Conservation (phyloP, 352 stramenopile genomes). For the Globisporangium perplexum region DNA sequence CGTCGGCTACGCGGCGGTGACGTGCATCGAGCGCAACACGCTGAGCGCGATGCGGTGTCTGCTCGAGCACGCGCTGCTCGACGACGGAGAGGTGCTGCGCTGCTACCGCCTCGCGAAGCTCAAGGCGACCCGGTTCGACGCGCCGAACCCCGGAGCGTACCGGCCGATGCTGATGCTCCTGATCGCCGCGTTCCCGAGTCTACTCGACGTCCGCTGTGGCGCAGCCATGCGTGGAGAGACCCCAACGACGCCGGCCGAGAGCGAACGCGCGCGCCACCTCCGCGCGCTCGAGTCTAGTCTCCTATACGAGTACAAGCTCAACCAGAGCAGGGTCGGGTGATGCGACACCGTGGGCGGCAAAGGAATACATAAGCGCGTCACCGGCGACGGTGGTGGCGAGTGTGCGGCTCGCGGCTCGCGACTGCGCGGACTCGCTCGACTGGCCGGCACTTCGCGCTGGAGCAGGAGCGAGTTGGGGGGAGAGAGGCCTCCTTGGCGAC, state of each 20-base stretch:
- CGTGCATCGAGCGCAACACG: conserved; percentile 39
- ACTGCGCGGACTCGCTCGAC: background rate
- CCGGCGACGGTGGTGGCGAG: no score
- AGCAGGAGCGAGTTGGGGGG: background rate
- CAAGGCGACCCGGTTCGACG: conserved; percentile 23
- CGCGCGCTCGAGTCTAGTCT: conserved; percentile 39
- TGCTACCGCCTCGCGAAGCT: conserved; percentile 29
- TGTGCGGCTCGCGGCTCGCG: no score
- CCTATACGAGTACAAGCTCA: conserved; percentile 45
- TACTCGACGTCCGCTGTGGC: conserved; percentile 20
- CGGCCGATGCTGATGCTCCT: conserved; percentile 35
- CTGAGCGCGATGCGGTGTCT: conserved; percentile 27
- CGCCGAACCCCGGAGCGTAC: conserved; percentile 23
- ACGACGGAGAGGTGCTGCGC: conserved; percentile 31
- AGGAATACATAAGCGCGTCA: background rate
- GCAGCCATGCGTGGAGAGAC: background rate
- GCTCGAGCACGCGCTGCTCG: conserved; percentile 17
- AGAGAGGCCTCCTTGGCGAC: background rate
- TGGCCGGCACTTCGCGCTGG: background rate
- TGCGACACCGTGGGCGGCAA: background rate
- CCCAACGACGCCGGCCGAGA: conserved; percentile 1
- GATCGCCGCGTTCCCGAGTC: conserved; percentile 17
- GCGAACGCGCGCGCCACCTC: conserved; percentile 12
- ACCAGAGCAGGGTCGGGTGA: background rate
- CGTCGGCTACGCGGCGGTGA: conserved; percentile 28